Evolutionary conservation across 176 grass and related monocot genomes (phyloP).

Genomic region (Otatea glauca): DNA sequence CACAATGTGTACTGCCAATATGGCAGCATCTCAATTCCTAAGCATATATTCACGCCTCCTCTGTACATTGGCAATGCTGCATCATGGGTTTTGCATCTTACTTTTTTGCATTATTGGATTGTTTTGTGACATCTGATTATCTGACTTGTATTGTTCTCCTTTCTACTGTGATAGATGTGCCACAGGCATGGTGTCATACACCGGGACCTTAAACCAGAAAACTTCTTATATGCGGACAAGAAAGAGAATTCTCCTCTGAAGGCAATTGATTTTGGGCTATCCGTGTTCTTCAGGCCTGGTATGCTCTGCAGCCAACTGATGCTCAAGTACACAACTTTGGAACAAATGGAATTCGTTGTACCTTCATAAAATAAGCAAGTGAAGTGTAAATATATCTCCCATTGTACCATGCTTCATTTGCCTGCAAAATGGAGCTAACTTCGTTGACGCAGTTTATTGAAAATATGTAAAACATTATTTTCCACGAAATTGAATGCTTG

Average conservation of each 20-base stretch:
- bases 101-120: slow-evolving; percentile 36
- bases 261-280: slow-evolving; percentile 97
- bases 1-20: background rate
- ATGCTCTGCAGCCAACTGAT: slow-evolving; percentile 33
- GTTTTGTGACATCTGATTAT: slow-evolving; percentile 17
- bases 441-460: slow-evolving; percentile 4
- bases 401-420: slow-evolving; percentile 17
- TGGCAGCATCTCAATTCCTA: background rate
- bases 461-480: background rate
- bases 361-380: slow-evolving; percentile 16
- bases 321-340: slow-evolving; percentile 13
- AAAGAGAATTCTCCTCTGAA: slow-evolving; percentile 92
- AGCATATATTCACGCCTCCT: background rate
- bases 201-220: slow-evolving; percentile 95
- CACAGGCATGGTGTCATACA: slow-evolving; percentile 96
- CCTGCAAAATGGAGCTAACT: slow-evolving; percentile 38
- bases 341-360: slow-evolving; percentile 23
- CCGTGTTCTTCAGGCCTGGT: slow-evolving; percentile 93
- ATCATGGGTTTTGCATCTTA: background rate
- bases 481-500: slow-evolving; percentile 23
- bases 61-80: background rate
- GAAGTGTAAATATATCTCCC: background rate
- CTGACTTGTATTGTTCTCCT: slow-evolving; percentile 23
- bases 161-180: slow-evolving; percentile 66
- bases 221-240: slow-evolving; percentile 88